These are phyloP conservation scores for Ophiostoma montium DNA, from an alignment of 2,329 filamentous ascomycete genomes.

Conservation along the genomic window DNA sequence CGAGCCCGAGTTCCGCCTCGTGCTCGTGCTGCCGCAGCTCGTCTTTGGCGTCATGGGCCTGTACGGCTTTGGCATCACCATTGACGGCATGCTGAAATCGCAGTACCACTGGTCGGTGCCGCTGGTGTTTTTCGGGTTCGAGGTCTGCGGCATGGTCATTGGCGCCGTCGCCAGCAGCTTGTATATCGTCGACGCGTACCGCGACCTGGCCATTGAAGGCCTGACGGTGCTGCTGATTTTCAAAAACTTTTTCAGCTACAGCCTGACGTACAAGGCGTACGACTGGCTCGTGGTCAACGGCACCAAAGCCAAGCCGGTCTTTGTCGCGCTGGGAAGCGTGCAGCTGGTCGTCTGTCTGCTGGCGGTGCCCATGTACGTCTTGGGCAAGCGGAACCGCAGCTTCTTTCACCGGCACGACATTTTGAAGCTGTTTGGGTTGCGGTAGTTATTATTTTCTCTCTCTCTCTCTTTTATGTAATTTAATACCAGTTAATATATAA, in stretches of 20 bases:
- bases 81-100: conserved; percentile 37
- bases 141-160: conserved; percentile 83
- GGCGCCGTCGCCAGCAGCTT: conserved; percentile 74
- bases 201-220: conserved; percentile 70
- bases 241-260: conserved; percentile 88
- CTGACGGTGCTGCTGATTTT: conserved; percentile 86
- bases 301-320: conserved; percentile 37
- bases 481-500: background rate
- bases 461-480: background rate
- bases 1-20: conserved; percentile 79
- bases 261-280: conserved; percentile 70
- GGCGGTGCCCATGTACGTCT: conserved; percentile 63
- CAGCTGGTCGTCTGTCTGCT: conserved; percentile 64
- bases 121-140: conserved; percentile 68
- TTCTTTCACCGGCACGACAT: conserved; percentile 67
- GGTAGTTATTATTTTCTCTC: background rate
- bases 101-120: conserved; percentile 60
- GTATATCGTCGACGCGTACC: conserved; percentile 87
- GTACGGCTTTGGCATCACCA: conserved; percentile 71
- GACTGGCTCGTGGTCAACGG: conserved; percentile 61
- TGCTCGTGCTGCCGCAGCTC: conserved; percentile 71
- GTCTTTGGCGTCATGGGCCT: conserved; percentile 64
- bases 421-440: conserved; percentile 33
- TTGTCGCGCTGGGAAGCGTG: conserved; percentile 59
- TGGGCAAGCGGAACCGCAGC: conserved; percentile 61